These are phyloP conservation scores for Solanum clarkiae DNA, from an alignment of 257 asterid genomes.

Conservation along the genomic window DNA sequence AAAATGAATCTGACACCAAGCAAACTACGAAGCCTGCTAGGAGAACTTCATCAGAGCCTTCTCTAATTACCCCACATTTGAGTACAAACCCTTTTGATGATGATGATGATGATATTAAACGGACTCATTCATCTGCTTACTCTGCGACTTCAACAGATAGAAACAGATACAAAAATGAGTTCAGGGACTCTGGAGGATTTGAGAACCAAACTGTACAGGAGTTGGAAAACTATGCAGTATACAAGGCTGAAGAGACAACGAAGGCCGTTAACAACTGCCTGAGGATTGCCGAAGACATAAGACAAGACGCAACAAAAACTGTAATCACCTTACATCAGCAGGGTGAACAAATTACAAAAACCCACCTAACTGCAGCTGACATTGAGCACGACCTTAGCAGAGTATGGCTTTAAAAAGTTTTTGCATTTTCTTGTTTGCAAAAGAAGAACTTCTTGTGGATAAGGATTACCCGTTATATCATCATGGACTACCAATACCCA, in stretches of 20 bases:
- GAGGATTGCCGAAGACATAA: conserved; percentile 84
- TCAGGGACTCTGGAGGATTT: conserved; percentile 60
- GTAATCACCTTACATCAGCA: conserved; percentile 78
- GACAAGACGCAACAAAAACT: conserved; percentile 87
- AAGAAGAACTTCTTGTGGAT: not conserved
- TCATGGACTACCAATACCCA: not conserved
- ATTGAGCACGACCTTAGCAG: conserved; percentile 82
- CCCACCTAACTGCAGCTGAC: conserved; percentile 77
- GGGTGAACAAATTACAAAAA: conserved; percentile 82
- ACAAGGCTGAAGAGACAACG: conserved; percentile 84
- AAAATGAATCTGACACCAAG: conserved; percentile 48
- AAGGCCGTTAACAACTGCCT: conserved; percentile 54
- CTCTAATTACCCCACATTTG: conserved; percentile 17
- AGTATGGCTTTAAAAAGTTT: conserved; percentile 31
- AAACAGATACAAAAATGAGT: conserved; percentile 54
- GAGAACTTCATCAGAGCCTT: conserved; percentile 61
- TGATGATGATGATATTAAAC: conserved; percentile 19
- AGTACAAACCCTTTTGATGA: conserved; percentile 68
- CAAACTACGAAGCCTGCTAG: conserved; percentile 28
- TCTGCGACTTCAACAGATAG: conserved; percentile 22
- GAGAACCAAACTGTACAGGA: conserved; percentile 70
- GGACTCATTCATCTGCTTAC: conserved; percentile 27
- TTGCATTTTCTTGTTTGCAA: not conserved
- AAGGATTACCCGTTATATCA: not conserved
- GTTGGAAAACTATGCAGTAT: conserved; percentile 58